Evolutionary conservation across 306 rosid species (phyloP), one percentile per base, ranked within the genome.

Genomic region (Morella rubra): DNA sequence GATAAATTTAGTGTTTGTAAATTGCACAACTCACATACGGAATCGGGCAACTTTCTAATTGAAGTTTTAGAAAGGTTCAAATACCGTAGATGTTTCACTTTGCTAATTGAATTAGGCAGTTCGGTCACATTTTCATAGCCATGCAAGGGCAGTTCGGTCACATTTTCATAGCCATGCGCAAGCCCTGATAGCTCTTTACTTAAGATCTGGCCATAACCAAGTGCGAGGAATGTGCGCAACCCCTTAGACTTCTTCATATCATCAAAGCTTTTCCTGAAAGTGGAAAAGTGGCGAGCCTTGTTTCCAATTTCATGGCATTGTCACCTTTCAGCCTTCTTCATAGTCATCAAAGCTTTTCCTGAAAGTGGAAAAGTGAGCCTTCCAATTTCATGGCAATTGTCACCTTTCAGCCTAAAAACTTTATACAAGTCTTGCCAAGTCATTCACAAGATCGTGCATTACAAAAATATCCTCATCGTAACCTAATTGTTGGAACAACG

Each of bases 221-320:
- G 0, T 15, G 13, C 0, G 13, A 64, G 19, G 22, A 64, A 64
- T 6, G 61, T 19, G 5, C 61, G 20, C 5, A 55, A 19, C 3
- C 20, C 3, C 61, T 19, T 55, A 12, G 32, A 7, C 22, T 18
- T 55, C 11, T 7, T 1, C 0, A 0, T 1, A 22, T 3, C 3
- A 55, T 55, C 61, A 60, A 0, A 41, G 0, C 6, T 0, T 13
- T 49, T 7, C 14, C 8, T 2, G 7, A 9, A 16, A 20, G 22
- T 62, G 2, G 80, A 74, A 0, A 65, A 16, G 53, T 82, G 77
- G 15, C 72, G 80, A 15, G 67, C 46, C 79, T 40, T 77, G 1
- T 6, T 27, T 27, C 24, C 1, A 2, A 77, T 49, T 19, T n/a
- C n/a, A n/a, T n/a, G n/a, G n/a, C n/a, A n/a, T n/a, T n/a, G n/a